A percentile compares a stretch with the other conserved stretches of the same genome.
These are phyloP conservation scores for Camellia granthamiana DNA, from an alignment of 148 eudicot species.

Conservation along the genomic window DNA sequence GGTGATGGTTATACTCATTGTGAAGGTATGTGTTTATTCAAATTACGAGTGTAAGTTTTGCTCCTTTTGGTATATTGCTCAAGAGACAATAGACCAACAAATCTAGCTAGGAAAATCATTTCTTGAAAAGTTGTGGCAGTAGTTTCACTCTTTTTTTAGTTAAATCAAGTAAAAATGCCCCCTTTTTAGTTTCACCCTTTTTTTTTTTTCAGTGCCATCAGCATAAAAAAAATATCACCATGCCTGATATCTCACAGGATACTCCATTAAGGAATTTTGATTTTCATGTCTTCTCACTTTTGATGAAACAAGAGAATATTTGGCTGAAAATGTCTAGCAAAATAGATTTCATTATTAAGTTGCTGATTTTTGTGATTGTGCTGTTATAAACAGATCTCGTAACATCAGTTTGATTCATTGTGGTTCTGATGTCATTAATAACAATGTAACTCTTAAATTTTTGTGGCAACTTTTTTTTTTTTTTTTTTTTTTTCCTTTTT, in stretches of 20 bases:
- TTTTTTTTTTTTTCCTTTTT: not conserved
- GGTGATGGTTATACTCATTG: constrained; percentile 92
- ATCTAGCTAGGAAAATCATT: too few species aligned
- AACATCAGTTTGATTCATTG: not conserved
- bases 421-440: not conserved
- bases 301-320: not conserved
- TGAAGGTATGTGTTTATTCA: constrained; percentile 45
- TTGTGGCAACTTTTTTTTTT: not conserved
- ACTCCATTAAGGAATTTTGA: too few species aligned
- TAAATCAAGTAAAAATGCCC: not conserved
- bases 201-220: not conserved
- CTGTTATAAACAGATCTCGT: not conserved
- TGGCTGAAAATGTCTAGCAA: not conserved
- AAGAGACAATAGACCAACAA: not conserved
- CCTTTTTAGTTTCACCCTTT: not conserved
- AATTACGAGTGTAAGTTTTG: not conserved
- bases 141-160: not conserved
- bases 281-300: too few species aligned
- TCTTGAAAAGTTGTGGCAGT: not conserved
- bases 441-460: not conserved
- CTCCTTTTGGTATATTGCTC: not conserved
- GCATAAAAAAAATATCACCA: too few species aligned
- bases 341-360: not conserved
- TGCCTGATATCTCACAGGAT: too few species aligned
- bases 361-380: not conserved